phyloP scores from a whole-genome alignment of 2,329 filamentous ascomycete genomes.

The Cryphonectria radicalis region DNA sequence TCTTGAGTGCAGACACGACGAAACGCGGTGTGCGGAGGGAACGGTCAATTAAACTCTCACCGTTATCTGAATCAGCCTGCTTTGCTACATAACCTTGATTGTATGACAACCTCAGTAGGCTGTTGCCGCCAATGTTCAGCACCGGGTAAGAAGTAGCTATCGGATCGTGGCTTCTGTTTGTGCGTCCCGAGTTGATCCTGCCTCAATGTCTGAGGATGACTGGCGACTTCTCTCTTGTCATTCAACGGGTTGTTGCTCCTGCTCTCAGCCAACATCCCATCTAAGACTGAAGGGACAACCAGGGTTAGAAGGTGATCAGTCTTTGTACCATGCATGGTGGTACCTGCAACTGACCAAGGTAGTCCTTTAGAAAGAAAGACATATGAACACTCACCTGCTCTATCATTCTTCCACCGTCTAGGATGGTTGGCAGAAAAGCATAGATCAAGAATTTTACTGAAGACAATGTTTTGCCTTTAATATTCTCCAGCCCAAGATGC shows the following conservation, averaged over 20 bases:
- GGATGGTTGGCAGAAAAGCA: background rate
- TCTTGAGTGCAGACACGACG: background rate
- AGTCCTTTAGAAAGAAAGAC: background rate
- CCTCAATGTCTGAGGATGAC: background rate
- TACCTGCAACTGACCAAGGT: background rate
- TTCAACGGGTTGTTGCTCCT: background rate
- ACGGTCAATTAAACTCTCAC: constrained; percentile 2
- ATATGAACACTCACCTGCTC: background rate
- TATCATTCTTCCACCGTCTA: background rate
- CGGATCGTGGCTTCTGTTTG: background rate
- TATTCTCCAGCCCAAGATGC: background rate
- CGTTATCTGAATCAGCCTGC: background rate
- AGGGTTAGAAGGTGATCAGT: background rate
- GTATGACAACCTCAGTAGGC: background rate
- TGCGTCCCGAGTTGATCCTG: background rate
- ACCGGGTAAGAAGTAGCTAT: background rate
- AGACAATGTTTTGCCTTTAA: background rate
- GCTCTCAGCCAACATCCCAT: background rate
- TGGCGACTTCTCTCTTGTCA: background rate
- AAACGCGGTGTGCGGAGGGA: background rate
- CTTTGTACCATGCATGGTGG: background rate
- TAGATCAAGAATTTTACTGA: background rate
- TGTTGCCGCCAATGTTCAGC: background rate
- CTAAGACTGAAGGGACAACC: background rate
- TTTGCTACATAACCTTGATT: background rate